Conservation (phyloP, 768 basidiomycete species). For the Phanerochaete sordida region DNA sequence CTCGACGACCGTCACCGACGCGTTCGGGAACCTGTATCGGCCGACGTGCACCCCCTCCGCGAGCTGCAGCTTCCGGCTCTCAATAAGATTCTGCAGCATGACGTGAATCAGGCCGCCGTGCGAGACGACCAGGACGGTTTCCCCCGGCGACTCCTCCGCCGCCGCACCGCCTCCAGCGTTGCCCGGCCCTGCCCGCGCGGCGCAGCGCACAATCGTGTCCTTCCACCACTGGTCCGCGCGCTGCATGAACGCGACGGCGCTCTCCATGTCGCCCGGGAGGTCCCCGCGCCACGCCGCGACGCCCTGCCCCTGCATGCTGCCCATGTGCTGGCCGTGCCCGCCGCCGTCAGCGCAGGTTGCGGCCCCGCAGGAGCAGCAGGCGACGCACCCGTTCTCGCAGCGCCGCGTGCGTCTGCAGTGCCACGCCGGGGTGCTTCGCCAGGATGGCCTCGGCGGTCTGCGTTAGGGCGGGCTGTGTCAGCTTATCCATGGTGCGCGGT, state of each 20-base stretch:
- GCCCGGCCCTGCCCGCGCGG: background rate
- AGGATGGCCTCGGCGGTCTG: constrained; percentile 71
- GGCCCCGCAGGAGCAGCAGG: background rate
- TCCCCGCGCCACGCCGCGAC: constrained; percentile 10
- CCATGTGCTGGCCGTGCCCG: constrained; percentile 45
- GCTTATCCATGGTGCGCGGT: too few relatives aligned
- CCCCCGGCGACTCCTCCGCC: background rate
- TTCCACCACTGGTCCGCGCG: constrained; percentile 68
- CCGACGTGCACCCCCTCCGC: constrained; percentile 28
- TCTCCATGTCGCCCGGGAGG: constrained; percentile 31
- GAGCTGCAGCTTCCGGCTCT: constrained; percentile 34
- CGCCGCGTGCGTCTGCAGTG: constrained; percentile 39
- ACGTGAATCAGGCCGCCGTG: constrained; percentile 64
- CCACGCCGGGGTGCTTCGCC: constrained; percentile 44
- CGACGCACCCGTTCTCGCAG: constrained; percentile 66
- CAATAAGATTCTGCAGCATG: constrained; percentile 47
- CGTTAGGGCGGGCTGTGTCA: background rate
- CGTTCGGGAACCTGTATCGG: constrained; percentile 44
- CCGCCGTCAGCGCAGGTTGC: background rate
- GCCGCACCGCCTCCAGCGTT: background rate
- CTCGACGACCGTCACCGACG: constrained; percentile 59
- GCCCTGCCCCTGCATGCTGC: constrained; percentile 53
- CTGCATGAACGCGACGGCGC: constrained; percentile 34
- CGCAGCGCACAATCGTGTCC: constrained; percentile 34
- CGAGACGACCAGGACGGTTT: constrained; percentile 53